Evolutionary conservation across 2,329 filamentous ascomycete species (phyloP), one percentile per base, ranked within the genome.

Genomic region (Trichoderma sp.): DNA sequence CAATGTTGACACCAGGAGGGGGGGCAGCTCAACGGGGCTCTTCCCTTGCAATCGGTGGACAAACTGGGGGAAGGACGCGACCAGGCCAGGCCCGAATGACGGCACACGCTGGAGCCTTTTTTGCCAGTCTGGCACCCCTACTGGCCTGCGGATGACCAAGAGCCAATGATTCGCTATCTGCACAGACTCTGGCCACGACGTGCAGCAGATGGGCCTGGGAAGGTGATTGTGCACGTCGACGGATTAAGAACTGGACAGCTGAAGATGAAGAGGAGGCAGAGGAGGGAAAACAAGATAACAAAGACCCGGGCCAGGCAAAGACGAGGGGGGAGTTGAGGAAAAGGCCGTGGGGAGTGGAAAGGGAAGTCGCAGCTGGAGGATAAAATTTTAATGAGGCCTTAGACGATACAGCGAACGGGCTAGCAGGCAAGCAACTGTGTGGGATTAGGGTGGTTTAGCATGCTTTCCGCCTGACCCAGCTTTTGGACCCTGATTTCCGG

Each of bases 401-500:
- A 27, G 63, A 67, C 57, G 57, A 60, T 61, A 17, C 29, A 19
- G 45, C 56, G 48, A 60, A 63, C 54, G 48, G 45, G 57, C 48
- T 56, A 45, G 61, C 60, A 56, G 50, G 13, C 34, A n/a, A 32
- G 25, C 61, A 56, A 37, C 34, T 39, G 17, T 45, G 57, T 61
- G 48, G 54, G 65, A 59, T 37, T 63, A 35, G 37, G 48, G 45
- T 27, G 42, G 32, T 52, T 37, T 50, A 29, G 34, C 34, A 37
- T 61, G 22, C 39, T 50, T 58, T 42, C 65, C 57, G 57, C 65
- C 50, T 53, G 57, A 54, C 65, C 57, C 39, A 53, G 64, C 64
- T n/a, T n/a, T n/a, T 66, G 64, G 64, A 66, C 64, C 64, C 64
- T 66, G 58, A 67, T 61, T 25, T n/a, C 64, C 42, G 54, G 45